Conservation (phyloP, 1,284 basidiomycete genomes). For the Irpex sp. region DNA sequence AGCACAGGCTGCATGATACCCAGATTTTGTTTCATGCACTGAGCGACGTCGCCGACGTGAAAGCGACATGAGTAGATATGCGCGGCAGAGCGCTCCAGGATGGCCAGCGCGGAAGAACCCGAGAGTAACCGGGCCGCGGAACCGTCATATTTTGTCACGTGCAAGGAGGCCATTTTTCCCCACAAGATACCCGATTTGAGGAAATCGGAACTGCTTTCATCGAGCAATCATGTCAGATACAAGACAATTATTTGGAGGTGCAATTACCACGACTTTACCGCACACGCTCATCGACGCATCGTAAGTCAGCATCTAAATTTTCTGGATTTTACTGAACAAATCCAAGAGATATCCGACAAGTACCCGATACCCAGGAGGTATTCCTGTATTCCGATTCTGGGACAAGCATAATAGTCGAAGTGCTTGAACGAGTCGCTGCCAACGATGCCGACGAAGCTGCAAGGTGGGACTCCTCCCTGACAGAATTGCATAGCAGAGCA, state of each 20-base stretch:
- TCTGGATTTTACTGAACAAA: background rate
- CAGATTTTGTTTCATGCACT: too few species aligned
- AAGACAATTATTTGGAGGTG: conserved; percentile 71
- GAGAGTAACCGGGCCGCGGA: too few species aligned
- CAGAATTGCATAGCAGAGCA: background rate
- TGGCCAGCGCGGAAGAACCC: too few species aligned
- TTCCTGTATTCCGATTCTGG: conserved; percentile 72
- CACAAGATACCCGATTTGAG: too few species aligned
- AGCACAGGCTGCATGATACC: too few species aligned
- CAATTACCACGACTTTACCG: conserved; percentile 68
- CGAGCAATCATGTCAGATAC: conserved; percentile 4
- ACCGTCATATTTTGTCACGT: too few species aligned
- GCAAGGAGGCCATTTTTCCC: too few species aligned
- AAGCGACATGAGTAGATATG: too few species aligned
- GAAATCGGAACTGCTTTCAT: background rate
- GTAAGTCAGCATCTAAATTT: conserved; percentile 45
- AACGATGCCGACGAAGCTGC: conserved; percentile 59
- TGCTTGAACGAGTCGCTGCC: conserved; percentile 72
- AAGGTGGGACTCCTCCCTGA: conserved; percentile 42
- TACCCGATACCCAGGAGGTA: conserved; percentile 98
- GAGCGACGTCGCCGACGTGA: too few species aligned
- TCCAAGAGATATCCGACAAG: conserved; percentile 80
- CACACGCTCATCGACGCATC: conserved; percentile 76
- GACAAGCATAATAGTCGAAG: conserved; percentile 83
- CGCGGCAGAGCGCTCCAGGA: too few species aligned